Conservation (phyloP, 176 grass and related monocot species). For the Carex parvula region DNA sequence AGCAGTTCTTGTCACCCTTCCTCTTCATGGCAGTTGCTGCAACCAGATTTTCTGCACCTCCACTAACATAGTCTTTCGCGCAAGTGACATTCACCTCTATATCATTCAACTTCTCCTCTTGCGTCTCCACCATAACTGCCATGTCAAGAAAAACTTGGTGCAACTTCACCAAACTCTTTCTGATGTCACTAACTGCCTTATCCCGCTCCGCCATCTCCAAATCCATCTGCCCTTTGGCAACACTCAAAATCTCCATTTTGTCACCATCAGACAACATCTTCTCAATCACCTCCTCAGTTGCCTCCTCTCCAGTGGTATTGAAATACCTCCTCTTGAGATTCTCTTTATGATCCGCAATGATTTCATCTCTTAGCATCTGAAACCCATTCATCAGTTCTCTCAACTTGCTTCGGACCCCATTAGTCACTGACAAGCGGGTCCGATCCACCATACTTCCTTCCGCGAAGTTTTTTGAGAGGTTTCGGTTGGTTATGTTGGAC, state of each 20-base stretch:
- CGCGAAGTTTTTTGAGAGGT: conserved; percentile 12
- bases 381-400: conserved; percentile 41
- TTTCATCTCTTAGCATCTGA: conserved; percentile 36
- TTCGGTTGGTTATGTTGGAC: conserved; percentile 38
- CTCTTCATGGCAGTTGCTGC: conserved; percentile 32
- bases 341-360: conserved; percentile 37
- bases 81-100: conserved; percentile 40
- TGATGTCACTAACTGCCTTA: conserved; percentile 40
- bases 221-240: conserved; percentile 24
- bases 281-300: conserved; percentile 39
- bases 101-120: conserved; percentile 44
- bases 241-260: conserved; percentile 24
- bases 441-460: conserved; percentile 42
- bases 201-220: conserved; percentile 40
- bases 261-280: conserved; percentile 30
- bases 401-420: conserved; percentile 35
- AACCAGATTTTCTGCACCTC: conserved; percentile 30
- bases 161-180: conserved; percentile 43
- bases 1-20: conserved; percentile 28
- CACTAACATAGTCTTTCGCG: conserved; percentile 37
- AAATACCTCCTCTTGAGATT: conserved; percentile 38
- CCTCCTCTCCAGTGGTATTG: conserved; percentile 37
- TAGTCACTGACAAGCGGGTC: conserved; percentile 33
- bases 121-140: conserved; percentile 37
- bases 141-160: conserved; percentile 52